These are phyloP conservation scores for Hypoxylon sp. DNA, from an alignment of 2,329 filamentous ascomycete species.

Conservation along the genomic window DNA sequence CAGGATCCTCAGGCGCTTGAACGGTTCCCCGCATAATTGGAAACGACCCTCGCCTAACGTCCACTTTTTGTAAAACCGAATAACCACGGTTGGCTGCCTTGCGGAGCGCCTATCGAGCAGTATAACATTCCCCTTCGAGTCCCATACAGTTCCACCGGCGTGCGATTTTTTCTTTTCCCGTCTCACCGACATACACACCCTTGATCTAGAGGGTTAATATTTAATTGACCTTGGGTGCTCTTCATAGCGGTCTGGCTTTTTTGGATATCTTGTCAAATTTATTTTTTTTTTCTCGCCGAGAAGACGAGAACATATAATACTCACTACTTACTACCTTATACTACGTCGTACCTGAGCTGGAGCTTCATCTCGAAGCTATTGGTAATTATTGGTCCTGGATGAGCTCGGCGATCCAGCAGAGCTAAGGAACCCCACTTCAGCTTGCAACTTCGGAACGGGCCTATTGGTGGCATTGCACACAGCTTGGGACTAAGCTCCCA, in stretches of 20 bases:
- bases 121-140: conserved; percentile 23
- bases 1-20: conserved; percentile 14
- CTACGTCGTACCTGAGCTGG: conserved; percentile 2
- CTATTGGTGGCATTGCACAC: conserved; percentile 8
- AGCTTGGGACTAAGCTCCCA: not conserved
- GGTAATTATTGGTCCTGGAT: not conserved
- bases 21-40: conserved; percentile 39
- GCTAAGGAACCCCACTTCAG: conserved; percentile 5
- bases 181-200: conserved; percentile 30
- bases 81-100: conserved; percentile 33
- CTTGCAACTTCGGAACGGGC: not conserved
- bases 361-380: not conserved
- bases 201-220: conserved; percentile 1
- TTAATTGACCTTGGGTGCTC: conserved; percentile 14
- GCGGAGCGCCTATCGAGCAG: conserved; percentile 20
- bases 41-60: conserved; percentile 14
- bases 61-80: conserved; percentile 2
- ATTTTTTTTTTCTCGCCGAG: not conserved
- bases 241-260: not conserved
- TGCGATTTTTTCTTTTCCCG: conserved; percentile 4
- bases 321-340: not conserved
- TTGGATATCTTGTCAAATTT: not conserved
- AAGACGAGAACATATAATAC: not conserved
- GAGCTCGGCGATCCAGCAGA: not conserved
- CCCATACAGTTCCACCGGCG: conserved; percentile 20